These are phyloP conservation scores for Rugosomyces carneus DNA, from an alignment of 1,284 basidiomycete genomes.

Conservation along the genomic window DNA sequence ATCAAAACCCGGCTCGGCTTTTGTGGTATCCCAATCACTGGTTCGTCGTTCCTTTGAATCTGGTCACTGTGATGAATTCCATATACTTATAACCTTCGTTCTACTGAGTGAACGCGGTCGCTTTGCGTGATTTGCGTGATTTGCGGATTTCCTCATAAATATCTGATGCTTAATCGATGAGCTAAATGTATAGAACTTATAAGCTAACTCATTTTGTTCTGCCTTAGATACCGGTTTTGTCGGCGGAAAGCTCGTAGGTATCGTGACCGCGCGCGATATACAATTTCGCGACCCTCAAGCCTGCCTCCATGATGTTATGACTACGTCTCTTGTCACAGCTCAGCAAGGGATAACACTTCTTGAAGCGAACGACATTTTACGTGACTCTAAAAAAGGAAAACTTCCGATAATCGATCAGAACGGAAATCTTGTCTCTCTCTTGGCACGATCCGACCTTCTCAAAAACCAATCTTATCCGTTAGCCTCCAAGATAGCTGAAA, in stretches of 20 bases:
- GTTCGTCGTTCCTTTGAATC: constrained; percentile 40
- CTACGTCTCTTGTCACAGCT: constrained; percentile 78
- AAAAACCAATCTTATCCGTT: constrained; percentile 98
- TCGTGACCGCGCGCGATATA: constrained; percentile 95
- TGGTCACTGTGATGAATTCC: constrained; percentile 41
- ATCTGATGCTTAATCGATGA: constrained; percentile 25
- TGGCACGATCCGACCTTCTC: constrained; percentile 93
- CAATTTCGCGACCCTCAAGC: constrained; percentile 80
- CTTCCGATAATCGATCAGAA: constrained; percentile 81
- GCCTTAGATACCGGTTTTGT: constrained; percentile 75
- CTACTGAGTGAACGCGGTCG: constrained; percentile 73
- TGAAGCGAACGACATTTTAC: constrained; percentile 92
- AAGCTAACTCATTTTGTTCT: neutral
- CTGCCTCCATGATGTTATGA: constrained; percentile 88
- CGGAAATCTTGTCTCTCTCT: constrained; percentile 78
- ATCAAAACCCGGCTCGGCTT: constrained; percentile 93
- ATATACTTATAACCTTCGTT: constrained; percentile 75
- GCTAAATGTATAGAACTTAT: neutral
- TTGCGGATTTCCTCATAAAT: constrained; percentile 50
- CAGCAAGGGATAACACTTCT: constrained; percentile 81
- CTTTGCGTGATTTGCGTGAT: constrained; percentile 61
- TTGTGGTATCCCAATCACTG: constrained; percentile 96
- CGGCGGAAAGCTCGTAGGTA: constrained; percentile 91
- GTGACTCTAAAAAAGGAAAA: constrained; percentile 97
- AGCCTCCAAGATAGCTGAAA: constrained; percentile 87